These are phyloP conservation scores for Hanseniaspora uvarum DNA, from an alignment of 1,139 yeast genomes.

Conservation along the genomic window DNA sequence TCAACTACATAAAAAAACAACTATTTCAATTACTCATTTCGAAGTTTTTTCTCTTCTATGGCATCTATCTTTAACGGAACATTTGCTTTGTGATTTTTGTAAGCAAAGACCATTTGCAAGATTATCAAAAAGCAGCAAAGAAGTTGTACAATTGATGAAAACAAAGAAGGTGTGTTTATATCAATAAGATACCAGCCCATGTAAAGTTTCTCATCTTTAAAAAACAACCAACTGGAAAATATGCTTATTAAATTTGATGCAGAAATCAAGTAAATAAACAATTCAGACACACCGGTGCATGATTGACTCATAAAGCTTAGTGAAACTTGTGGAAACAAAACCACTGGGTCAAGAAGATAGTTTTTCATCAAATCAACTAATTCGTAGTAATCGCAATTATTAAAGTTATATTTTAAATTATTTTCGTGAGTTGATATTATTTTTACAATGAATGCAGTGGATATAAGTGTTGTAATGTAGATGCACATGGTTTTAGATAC, in stretches of 20 bases:
- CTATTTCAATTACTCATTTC: not conserved
- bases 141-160: slow-evolving; percentile 21
- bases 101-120: slow-evolving; percentile 26
- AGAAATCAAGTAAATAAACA: slow-evolving; percentile 21
- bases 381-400: slow-evolving; percentile 31
- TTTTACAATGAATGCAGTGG: not conserved
- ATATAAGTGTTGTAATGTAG: slow-evolving; percentile 9
- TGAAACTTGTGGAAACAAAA: slow-evolving; percentile 29
- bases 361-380: slow-evolving; percentile 28
- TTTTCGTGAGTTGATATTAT: not conserved
- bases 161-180: slow-evolving; percentile 24
- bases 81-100: slow-evolving; percentile 22
- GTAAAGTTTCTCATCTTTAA: not conserved
- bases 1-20: too few relatives aligned
- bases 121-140: slow-evolving; percentile 21
- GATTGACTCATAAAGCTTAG: slow-evolving; percentile 30
- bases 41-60: not conserved
- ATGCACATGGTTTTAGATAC: slow-evolving; percentile 22
- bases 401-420: slow-evolving; percentile 28
- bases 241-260: slow-evolving; percentile 18
- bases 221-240: slow-evolving; percentile 1
- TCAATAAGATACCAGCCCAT: slow-evolving; percentile 22
- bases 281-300: slow-evolving; percentile 28
- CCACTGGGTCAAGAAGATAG: slow-evolving; percentile 20
- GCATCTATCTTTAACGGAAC: slow-evolving; percentile 19